Base-by-base conservation (phyloP, 2,329 filamentous ascomycete genomes). In the Delphinella strobiligena region DNA sequence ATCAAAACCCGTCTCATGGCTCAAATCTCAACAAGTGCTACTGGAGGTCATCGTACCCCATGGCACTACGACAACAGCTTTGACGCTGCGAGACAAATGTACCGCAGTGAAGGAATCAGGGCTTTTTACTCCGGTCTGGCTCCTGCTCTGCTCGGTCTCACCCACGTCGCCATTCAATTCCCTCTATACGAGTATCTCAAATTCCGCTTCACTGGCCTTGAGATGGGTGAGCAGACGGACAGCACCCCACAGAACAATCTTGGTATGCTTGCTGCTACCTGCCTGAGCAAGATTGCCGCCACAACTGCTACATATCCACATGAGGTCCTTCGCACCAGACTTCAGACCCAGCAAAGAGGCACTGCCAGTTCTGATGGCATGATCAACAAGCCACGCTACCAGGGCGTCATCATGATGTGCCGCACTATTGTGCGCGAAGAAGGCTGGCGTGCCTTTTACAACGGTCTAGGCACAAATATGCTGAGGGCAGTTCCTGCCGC, bases 1-100 rank as follows among this genome's bases (percentile, higher is more conserved):
- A 94, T 98, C 66, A 98, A 98, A 64, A 98, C 91, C 36, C 75
- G 91, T 49, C 74, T 98, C 51, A 96, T 96, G 91, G 94, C 91
- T 29, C 91, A 96, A 65, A 82, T 78, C 16, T 78, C 74, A 48
- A 60, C 68, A 29, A 69, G 65, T 45, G 67, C 72, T 47, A 69
- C 62, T 22, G 68, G 63, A 54, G 61, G 63, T 41, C 64, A 75
- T 37, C 72, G 77, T 40, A 72, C 78, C n/a, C 80, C 80, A 19
- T 96, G 88, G 86, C 83, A 95, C 56, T 98, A 98, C 61, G 75
- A 71, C 49, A 86, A 80, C 42, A 96, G 91, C 2, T 66, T 87
- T 39, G 91, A 98, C 63, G 91, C 91, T 3, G 88, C 87, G 38
- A 80, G 78, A 49, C 95, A 95, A 61, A 98, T 98, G 89, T 98